Evolutionary conservation across 306 rosid genomes (phyloP), one percentile per base, ranked within the genome.

Genomic region (Prunus armeniaca): DNA sequence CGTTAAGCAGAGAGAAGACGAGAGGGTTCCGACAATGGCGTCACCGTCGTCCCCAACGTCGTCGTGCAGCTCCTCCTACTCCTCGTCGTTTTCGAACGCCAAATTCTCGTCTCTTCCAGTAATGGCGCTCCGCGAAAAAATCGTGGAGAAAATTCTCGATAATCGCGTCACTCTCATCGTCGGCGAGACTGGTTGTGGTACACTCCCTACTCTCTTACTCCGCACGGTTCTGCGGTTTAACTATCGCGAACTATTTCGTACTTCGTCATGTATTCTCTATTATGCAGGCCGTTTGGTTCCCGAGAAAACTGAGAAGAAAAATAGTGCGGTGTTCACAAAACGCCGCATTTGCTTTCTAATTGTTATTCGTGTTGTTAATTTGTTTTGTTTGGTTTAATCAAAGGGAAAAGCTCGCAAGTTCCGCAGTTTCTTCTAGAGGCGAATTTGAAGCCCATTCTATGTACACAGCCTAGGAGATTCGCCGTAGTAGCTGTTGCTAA

Each of bases 161-260:
- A 93, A 93, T 89, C 97, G 97, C 78, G 96, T 93, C 75, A 93
- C 98, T 20, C 95, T 91, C 47, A 89, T 93, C 72, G 85, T 93
- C 64, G 98, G 98, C 45, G 98, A 93, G 57, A 71, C 98, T 72
- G 98, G 98, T 64, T 91, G 98, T 69, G 98, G 98, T 91, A 76
- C 14, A 27, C 5, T 50, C 10, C 27, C 10, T 74, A 12, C n/a
- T 71, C 17, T 25, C 61, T 12, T 19, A 77, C 66, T 70, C 22
- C 52, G 52, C 66, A 12, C 10, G 30, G 24, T 15, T 30, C 12
- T 55, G 22, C 30, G 22, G 1, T 65, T 55, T 77, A n/a, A 61
- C 32, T 8, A 9, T 41, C 47, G 14, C 24, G 9, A 8, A 65
- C 69, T 34, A 47, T 65, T 27, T 65, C n/a, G 49, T 34, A 65